phyloP scores from a whole-genome alignment of 2,329 filamentous ascomycete genomes.

The Beauveria caledonica region DNA sequence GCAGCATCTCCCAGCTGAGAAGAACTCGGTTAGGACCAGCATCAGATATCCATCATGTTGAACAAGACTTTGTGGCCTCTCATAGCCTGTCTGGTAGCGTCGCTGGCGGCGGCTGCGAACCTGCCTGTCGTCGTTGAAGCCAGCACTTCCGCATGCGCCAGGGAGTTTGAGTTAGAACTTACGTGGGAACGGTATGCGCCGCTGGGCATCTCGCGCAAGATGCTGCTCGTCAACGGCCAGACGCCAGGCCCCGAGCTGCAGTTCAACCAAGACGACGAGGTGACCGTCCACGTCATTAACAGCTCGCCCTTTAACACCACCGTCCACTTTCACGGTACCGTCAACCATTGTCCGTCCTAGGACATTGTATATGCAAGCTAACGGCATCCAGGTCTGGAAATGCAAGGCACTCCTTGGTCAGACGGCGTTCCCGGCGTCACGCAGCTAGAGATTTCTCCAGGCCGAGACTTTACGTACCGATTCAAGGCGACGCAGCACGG shows the following conservation, averaged over 20 bases:
- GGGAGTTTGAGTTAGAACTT: conserved; percentile 22
- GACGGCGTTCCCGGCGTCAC: conserved; percentile 52
- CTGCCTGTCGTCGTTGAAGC: neutral
- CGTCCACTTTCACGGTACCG: conserved; percentile 42
- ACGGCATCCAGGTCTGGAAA: conserved; percentile 34
- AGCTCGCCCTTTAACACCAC: conserved; percentile 38
- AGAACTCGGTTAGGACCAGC: neutral
- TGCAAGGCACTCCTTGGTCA: conserved; percentile 47
- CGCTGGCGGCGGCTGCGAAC: neutral
- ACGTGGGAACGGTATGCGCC: conserved; percentile 32
- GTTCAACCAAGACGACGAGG: conserved; percentile 41
- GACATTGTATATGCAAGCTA: neutral
- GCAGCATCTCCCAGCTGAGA: neutral
- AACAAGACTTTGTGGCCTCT: neutral
- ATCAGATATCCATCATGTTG: neutral
- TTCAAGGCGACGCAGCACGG: conserved; percentile 51
- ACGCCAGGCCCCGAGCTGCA: conserved; percentile 54
- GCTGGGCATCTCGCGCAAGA: conserved; percentile 35
- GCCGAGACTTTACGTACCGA: conserved; percentile 40
- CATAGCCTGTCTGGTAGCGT: neutral
- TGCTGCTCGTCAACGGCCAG: conserved; percentile 49
- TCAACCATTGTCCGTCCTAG: neutral
- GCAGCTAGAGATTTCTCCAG: conserved; percentile 43
- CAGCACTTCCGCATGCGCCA: neutral
- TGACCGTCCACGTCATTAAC: conserved; percentile 38